Evolutionary conservation across 768 basidiomycete species (phyloP), one percentile per base, ranked within the genome.

Genomic region (Tricholoma matsutake): DNA sequence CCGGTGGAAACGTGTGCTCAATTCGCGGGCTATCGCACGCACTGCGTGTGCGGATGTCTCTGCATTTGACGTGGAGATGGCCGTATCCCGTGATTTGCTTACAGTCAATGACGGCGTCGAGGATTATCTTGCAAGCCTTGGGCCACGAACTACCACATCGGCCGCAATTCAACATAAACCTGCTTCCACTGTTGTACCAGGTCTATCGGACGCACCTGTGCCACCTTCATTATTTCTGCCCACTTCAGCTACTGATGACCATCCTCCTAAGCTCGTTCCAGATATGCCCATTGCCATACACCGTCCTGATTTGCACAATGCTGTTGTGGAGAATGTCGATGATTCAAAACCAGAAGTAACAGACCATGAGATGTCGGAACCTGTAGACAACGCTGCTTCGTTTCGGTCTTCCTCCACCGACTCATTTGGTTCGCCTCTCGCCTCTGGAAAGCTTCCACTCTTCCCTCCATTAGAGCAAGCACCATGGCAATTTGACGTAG

Each of bases 1-100:
- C 1, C 78, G 89, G 9, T 90, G 93, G 90, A 90, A 83, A 67
- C 85, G 93, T 6, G 91, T 91, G 29, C 71, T 94, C 56, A 86
- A 89, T 64, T 75, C 81, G 3, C 71, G 77, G 25, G 68, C 74
- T 16, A 64, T 70, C 59, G 63, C 64, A 18, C 73, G 73, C 45
- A 72, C 66, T 18, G 72, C 75, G 20, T 79, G 75, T 60, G 75
- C 78, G 22, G 84, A 83, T 61, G 81, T 86, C 1, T 87, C 88
- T 1, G 86, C 87, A 6, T 89, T 92, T 68, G 88, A 92, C 67
- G 71, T 92, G 45, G 89, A 89, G 69, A 67, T 83, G 49, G 83
- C 76, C 57, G 81, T 79, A n/a, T 78, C 81, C 11, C 80, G 82
- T 10, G 88, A 93, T 70, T 66, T 89, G 43, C 73, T 91, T 34